phyloP scores from a whole-genome alignment of 495 filamentous ascomycete species.

The Thozetella sp. region DNA sequence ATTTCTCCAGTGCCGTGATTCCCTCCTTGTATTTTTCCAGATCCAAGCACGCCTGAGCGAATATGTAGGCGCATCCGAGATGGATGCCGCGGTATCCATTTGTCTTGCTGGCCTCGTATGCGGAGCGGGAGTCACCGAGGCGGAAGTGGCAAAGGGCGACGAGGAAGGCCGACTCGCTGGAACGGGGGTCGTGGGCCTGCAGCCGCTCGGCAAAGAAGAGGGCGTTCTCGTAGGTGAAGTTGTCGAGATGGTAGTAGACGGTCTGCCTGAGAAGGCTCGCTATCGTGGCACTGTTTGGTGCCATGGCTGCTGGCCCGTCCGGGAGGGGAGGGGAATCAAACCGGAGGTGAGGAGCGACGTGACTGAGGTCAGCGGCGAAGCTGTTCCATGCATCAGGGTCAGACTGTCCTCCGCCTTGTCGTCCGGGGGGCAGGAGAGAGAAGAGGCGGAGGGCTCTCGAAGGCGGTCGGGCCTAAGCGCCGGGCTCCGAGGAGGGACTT shows the following conservation, averaged over 20 bases:
- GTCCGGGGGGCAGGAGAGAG: background rate
- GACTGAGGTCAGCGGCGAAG: conserved; percentile 8
- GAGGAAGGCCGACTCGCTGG: conserved; percentile 79
- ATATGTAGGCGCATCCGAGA: conserved; percentile 88
- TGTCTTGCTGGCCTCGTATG: conserved; percentile 69
- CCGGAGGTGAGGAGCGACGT: background rate
- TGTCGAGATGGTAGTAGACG: conserved; percentile 93
- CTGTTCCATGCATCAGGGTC: conserved; percentile 13
- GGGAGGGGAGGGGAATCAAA: background rate
- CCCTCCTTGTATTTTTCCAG: conserved; percentile 80
- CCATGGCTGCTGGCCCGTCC: conserved; percentile 53
- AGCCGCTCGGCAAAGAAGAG: conserved; percentile 90
- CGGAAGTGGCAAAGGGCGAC: conserved; percentile 82
- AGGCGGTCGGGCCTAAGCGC: background rate
- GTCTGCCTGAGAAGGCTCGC: conserved; percentile 78
- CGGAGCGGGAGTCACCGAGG: conserved; percentile 67
- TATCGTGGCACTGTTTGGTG: conserved; percentile 66
- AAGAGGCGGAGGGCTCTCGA: background rate
- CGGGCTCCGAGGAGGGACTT: background rate
- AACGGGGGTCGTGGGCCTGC: conserved; percentile 76
- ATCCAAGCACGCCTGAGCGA: conserved; percentile 83
- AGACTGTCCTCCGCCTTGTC: background rate
- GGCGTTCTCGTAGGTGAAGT: conserved; percentile 82
- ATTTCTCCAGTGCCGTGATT: conserved; percentile 75
- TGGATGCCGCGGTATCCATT: conserved; percentile 68